phyloP scores from a whole-genome alignment of 2,329 filamentous ascomycete genomes.

The Mariannaea elegans region DNA sequence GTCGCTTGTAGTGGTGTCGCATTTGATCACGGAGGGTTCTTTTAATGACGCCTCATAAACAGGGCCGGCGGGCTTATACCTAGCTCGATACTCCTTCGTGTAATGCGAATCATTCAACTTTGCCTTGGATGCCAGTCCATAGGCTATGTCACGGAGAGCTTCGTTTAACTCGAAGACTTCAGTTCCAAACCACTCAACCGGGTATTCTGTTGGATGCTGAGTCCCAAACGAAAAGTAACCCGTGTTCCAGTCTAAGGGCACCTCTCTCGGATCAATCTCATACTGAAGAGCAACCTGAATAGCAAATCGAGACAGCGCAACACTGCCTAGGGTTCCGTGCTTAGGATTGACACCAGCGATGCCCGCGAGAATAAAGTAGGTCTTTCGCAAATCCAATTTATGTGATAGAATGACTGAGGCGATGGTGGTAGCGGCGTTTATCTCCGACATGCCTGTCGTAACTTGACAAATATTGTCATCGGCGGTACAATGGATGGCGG shows the following conservation, averaged over 20 bases:
- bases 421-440: slow-evolving; percentile 27
- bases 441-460: slow-evolving; percentile 24
- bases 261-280: slow-evolving; percentile 27
- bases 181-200: slow-evolving; percentile 20
- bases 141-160: slow-evolving; percentile 17
- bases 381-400: slow-evolving; percentile 22
- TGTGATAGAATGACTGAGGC: slow-evolving; percentile 11
- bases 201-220: slow-evolving; percentile 15
- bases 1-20: slow-evolving; percentile 20
- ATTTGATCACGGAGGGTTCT: slow-evolving; percentile 15
- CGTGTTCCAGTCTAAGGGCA: slow-evolving; percentile 16
- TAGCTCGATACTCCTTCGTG: slow-evolving; percentile 15
- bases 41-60: slow-evolving; percentile 13
- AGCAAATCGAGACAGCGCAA: slow-evolving; percentile 23
- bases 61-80: not conserved
- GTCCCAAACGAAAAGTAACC: slow-evolving; percentile 28
- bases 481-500: slow-evolving; percentile 17
- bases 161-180: slow-evolving; percentile 30
- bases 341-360: slow-evolving; percentile 29
- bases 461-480: slow-evolving; percentile 22
- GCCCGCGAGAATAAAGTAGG: slow-evolving; percentile 27
- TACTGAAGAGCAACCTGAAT: slow-evolving; percentile 27
- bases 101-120: slow-evolving; percentile 13
- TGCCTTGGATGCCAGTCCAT: slow-evolving; percentile 13
- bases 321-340: slow-evolving; percentile 22